Evolutionary conservation across 2,329 filamentous ascomycete species (phyloP).

Genomic region (Madurella mycetomatis): DNA sequence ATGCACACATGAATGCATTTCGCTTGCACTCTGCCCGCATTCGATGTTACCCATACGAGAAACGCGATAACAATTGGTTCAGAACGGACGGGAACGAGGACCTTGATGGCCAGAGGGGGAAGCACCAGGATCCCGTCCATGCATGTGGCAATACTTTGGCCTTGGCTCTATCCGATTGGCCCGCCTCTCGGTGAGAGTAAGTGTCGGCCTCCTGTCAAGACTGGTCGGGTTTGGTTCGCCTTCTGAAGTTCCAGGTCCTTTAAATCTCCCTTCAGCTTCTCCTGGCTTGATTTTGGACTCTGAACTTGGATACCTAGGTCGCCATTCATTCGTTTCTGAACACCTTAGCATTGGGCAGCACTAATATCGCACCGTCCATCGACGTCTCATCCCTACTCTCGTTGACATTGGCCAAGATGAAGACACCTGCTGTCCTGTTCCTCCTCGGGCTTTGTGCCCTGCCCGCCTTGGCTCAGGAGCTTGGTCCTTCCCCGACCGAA

Average conservation of each 20-base stretch:
- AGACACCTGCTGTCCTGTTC: conserved; percentile 16
- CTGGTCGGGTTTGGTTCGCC: not conserved
- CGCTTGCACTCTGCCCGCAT: not conserved
- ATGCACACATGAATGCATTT: too few relatives aligned
- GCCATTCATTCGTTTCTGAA: not conserved
- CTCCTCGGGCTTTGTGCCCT: conserved; percentile 15
- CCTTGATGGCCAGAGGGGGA: not conserved
- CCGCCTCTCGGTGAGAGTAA: not conserved
- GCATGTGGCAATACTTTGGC: not conserved
- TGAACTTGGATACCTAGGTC: not conserved
- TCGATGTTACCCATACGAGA: not conserved
- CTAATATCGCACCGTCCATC: not conserved
- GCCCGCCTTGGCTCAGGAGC: conserved; percentile 16
- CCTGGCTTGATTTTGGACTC: not conserved
- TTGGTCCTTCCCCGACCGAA: conserved; percentile 25
- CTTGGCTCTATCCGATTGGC: not conserved
- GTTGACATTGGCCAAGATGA: conserved; percentile 15
- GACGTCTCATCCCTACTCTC: not conserved
- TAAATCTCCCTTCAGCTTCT: not conserved
- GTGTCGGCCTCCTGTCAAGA: not conserved
- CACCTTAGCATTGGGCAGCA: not conserved
- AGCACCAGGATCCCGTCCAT: not conserved
- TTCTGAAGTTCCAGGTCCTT: not conserved
- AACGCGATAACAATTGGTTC: not conserved
- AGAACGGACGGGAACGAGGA: not conserved